phyloP scores from a whole-genome alignment of 345 rosid species.

The Populus deltoides region DNA sequence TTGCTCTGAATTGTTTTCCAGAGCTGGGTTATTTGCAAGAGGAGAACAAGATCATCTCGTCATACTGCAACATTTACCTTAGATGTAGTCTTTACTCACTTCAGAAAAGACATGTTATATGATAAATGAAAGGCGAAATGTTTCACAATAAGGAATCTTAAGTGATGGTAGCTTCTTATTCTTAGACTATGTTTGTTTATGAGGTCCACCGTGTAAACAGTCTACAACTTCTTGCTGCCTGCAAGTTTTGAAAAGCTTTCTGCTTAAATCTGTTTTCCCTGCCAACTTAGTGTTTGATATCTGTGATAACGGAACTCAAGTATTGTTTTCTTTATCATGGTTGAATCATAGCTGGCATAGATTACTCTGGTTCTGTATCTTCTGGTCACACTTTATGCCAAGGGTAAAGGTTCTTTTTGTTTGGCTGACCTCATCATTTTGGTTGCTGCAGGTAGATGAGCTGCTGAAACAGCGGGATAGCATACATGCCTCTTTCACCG shows the following conservation, averaged over 20 bases:
- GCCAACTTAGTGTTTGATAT: not conserved
- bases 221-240: not conserved
- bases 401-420: not conserved
- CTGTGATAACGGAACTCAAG: not conserved
- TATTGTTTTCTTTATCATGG: not conserved
- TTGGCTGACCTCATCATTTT: not conserved
- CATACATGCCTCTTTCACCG: slow-evolving; percentile 72
- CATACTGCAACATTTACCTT: not conserved
- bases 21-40: slow-evolving; percentile 7
- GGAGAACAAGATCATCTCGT: not conserved
- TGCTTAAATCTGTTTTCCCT: not conserved
- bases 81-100: not conserved
- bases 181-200: too few relatives aligned
- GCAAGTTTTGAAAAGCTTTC: not conserved
- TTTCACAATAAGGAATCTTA: not conserved
- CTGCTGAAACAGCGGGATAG: slow-evolving; percentile 78
- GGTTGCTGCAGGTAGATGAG: slow-evolving; percentile 70
- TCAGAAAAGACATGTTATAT: not conserved
- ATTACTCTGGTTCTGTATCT: not conserved
- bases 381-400: not conserved
- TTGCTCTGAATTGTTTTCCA: not conserved
- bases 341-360: not conserved
- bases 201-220: too few relatives aligned
- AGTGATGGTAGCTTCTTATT: not conserved
- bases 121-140: not conserved